Percentiles rank a stretch among this genome's conserved stretches.
phyloP scores from a whole-genome alignment of 1,284 basidiomycete species.

The Boletus mariae region DNA sequence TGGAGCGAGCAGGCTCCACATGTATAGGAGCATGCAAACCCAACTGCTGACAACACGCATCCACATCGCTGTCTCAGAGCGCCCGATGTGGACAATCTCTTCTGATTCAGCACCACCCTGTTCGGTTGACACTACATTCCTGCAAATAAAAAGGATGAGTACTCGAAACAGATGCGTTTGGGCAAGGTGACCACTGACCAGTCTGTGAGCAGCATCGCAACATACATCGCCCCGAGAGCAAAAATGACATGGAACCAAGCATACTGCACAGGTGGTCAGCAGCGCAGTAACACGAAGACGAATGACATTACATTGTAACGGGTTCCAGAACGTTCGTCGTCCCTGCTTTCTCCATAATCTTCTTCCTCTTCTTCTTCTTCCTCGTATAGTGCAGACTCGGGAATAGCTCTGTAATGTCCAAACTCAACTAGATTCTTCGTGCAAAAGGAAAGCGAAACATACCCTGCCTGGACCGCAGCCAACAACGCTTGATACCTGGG shows the following conservation, averaged over 20 bases:
- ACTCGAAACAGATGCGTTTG: conserved; percentile 3
- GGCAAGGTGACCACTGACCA: conserved; percentile 60
- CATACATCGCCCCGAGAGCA: conserved; percentile 95
- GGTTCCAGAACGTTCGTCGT: conserved; percentile 96
- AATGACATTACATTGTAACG: conserved; percentile 79
- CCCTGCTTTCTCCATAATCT: conserved; percentile 66
- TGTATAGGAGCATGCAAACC: conserved; percentile 87
- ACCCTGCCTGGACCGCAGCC: conserved; percentile 95
- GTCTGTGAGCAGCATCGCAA: conserved; percentile 97
- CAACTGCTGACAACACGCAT: conserved; percentile 96
- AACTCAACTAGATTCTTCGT: neutral
- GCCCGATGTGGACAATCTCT: conserved; percentile 89
- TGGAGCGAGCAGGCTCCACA: conserved; percentile 89
- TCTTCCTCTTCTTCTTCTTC: conserved; percentile 70
- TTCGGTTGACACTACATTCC: conserved; percentile 69
- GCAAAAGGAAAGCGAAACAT: conserved; percentile 22
- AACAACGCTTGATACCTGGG: conserved; percentile 93
- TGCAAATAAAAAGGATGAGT: conserved; percentile 30
- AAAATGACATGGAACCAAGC: conserved; percentile 99
- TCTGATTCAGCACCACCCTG: conserved; percentile 39
- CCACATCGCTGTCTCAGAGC: conserved; percentile 98
- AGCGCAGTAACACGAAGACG: neutral
- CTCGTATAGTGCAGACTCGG: conserved; percentile 88
- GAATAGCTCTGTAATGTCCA: conserved; percentile 65
- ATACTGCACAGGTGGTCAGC: conserved; percentile 54